phyloP scores from a whole-genome alignment of 1,284 basidiomycete genomes.

The Phylloboletellus chloephorus region DNA sequence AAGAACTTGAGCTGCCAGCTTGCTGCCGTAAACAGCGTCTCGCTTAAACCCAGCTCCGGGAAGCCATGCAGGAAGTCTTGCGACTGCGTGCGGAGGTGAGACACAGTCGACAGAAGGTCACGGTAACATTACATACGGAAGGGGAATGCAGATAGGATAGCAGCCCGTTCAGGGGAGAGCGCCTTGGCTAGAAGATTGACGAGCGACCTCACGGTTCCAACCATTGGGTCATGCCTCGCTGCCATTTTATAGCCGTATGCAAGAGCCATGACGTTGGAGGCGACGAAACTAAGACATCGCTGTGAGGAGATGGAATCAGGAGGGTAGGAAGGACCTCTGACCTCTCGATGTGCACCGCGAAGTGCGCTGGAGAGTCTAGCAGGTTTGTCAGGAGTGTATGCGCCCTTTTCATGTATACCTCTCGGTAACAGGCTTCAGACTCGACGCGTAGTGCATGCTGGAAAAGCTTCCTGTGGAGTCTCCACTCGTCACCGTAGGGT shows the following conservation, averaged over 20 bases:
- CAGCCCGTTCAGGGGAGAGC: slow-evolving; percentile 19
- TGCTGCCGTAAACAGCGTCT: slow-evolving; percentile 17
- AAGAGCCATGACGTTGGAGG: slow-evolving; percentile 24
- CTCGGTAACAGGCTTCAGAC: slow-evolving; percentile 12
- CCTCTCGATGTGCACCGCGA: slow-evolving; percentile 23
- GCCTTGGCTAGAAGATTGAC: slow-evolving; percentile 19
- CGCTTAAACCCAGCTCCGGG: slow-evolving; percentile 37
- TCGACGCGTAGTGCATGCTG: slow-evolving; percentile 22
- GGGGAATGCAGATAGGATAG: slow-evolving; percentile 20
- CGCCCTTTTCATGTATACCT: slow-evolving; percentile 17
- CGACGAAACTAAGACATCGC: slow-evolving; percentile 17
- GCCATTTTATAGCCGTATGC: slow-evolving; percentile 21
- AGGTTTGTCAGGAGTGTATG: slow-evolving; percentile 19
- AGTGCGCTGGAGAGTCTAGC: slow-evolving; percentile 21
- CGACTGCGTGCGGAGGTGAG: slow-evolving; percentile 27
- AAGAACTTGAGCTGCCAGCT: slow-evolving; percentile 16
- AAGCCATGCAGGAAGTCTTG: slow-evolving; percentile 39
- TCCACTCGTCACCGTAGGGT: slow-evolving; percentile 23
- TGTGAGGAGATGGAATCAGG: not conserved
- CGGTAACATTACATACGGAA: slow-evolving; percentile 17
- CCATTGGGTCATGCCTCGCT: slow-evolving; percentile 21
- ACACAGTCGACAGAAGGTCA: not conserved
- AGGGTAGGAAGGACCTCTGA: not conserved
- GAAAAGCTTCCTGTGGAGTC: slow-evolving; percentile 25
- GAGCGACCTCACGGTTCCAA: slow-evolving; percentile 14